Evolutionary conservation across 2,329 filamentous ascomycete genomes (phyloP).

Genomic region (Neocatenulostroma microsporum): DNA sequence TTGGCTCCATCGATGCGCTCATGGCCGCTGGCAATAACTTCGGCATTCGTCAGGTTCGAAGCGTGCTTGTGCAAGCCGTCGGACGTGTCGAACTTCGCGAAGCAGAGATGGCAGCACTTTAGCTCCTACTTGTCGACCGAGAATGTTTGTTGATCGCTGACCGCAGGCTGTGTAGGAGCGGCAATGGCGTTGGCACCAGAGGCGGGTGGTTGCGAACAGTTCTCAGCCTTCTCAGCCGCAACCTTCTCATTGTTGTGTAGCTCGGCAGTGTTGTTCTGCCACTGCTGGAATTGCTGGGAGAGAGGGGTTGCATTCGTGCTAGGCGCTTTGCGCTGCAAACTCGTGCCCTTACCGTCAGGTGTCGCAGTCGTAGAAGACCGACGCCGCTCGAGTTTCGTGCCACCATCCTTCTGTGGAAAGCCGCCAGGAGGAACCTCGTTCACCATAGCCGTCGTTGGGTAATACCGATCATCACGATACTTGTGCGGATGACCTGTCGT

Average conservation of each 20-base stretch:
- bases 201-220: conserved; percentile 7
- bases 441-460: conserved; percentile 14
- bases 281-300: conserved; percentile 17
- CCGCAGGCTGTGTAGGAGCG: conserved; percentile 10
- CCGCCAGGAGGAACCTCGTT: conserved; percentile 14
- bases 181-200: conserved; percentile 11
- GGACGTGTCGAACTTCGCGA: conserved; percentile 10
- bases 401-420: conserved; percentile 1
- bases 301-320: conserved; percentile 6
- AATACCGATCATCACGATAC: conserved; percentile 20
- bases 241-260: conserved; percentile 14
- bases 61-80: conserved; percentile 47
- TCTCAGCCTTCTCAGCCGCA: conserved; percentile 5
- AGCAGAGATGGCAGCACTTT: conserved; percentile 22
- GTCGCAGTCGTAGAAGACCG: background rate
- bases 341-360: conserved; percentile 2
- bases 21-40: conserved; percentile 30
- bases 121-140: conserved; percentile 9
- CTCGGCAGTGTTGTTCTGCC: conserved; percentile 22
- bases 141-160: conserved; percentile 10
- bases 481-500: conserved; percentile 11
- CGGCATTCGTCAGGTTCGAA: conserved; percentile 46
- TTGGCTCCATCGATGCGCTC: conserved; percentile 14
- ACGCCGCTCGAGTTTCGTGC: background rate
- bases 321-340: conserved; percentile 6